Evolutionary conservation across 164 flowering plant species (phyloP).

Genomic region (Cinnamomum chago): DNA sequence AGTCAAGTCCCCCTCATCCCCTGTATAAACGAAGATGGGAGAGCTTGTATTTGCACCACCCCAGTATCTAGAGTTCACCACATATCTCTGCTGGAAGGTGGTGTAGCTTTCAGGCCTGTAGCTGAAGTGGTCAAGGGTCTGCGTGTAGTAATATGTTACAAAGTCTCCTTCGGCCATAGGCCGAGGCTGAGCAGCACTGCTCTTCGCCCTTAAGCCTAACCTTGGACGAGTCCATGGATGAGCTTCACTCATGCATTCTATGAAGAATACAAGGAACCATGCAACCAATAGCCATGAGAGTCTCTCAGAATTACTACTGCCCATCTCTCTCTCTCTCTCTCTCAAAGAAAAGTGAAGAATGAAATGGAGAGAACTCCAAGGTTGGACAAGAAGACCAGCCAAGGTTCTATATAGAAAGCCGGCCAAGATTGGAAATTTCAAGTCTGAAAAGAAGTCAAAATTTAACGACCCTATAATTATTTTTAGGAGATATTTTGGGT

Average conservation of each 20-base stretch:
- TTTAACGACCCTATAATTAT: no score
- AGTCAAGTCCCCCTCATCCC: constrained; percentile 30
- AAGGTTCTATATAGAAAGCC: no score
- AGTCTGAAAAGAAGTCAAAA: no score
- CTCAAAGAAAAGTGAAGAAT: background rate
- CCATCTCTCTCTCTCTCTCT: background rate
- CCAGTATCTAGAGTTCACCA: constrained; percentile 39
- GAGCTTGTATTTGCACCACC: constrained; percentile 38
- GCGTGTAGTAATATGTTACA: constrained; percentile 19
- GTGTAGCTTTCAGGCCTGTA: constrained; percentile 27
- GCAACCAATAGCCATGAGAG: background rate
- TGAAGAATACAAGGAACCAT: constrained; percentile 2
- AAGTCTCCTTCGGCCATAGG: background rate
- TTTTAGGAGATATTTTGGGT: no score
- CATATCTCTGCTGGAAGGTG: constrained; percentile 45
- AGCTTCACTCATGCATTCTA: background rate
- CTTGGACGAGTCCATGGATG: background rate
- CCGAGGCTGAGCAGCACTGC: background rate
- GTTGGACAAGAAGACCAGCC: no score
- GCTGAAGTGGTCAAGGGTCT: constrained; percentile 31
- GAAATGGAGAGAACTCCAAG: background rate
- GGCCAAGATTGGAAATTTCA: no score
- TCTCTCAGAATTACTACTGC: background rate
- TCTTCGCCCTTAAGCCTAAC: background rate
- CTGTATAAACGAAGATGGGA: constrained; percentile 42